phyloP scores from a whole-genome alignment of 1,139 yeast genomes.

The Lodderomyces parapsilosis region DNA sequence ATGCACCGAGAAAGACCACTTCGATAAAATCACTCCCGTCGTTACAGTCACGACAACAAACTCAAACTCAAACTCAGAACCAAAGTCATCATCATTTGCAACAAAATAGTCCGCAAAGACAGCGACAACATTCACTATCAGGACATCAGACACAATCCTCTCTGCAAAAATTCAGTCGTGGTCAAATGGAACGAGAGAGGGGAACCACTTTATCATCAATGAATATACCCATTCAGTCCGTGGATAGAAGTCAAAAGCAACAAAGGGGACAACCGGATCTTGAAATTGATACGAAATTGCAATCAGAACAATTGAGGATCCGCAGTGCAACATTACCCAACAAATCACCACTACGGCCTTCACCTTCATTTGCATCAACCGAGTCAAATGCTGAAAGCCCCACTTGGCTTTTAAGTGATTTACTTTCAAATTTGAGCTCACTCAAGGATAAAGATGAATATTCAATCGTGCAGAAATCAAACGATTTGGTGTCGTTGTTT shows the following conservation, averaged over 20 bases:
- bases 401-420: constrained; percentile 38
- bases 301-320: constrained; percentile 5
- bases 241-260: constrained; percentile 7
- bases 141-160: constrained; percentile 5
- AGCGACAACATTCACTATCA: constrained; percentile 1
- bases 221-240: constrained; percentile 17
- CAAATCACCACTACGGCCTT: constrained; percentile 1
- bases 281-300: not conserved
- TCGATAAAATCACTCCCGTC: constrained; percentile 3
- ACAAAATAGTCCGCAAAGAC: not conserved
- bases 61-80: not conserved
- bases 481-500: constrained; percentile 60
- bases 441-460: constrained; percentile 40
- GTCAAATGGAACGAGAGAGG: constrained; percentile 12
- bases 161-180: constrained; percentile 3
- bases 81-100: not conserved
- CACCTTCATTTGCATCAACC: constrained; percentile 5
- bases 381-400: constrained; percentile 26
- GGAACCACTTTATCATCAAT: constrained; percentile 22
- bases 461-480: constrained; percentile 55
- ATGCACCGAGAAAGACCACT: constrained; percentile 2
- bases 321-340: constrained; percentile 13
- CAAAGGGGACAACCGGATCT: not conserved
- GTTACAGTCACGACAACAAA: constrained; percentile 1
- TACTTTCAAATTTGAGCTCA: constrained; percentile 26